Base-by-base conservation (phyloP, 1,284 basidiomycete genomes). In the Agaricales sp. region DNA sequence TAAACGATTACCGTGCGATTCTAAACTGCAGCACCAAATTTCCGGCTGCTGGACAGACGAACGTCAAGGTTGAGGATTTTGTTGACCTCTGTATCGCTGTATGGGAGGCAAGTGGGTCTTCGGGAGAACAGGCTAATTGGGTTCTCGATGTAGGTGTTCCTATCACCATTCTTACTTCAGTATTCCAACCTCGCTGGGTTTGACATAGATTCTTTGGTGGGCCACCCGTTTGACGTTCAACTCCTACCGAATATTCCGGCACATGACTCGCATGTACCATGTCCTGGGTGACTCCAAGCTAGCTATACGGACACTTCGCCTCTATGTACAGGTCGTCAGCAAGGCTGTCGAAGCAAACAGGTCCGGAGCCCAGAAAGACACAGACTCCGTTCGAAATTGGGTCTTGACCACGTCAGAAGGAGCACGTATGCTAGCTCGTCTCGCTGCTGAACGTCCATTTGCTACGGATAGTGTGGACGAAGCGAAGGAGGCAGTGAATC, bases 151-250 rank as follows among this genome's bases (percentile, higher is more conserved):
- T 85, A 55, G 58, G 80, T 75, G 18, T 39, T 2, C 45, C 46
- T 50, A 14, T 47, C 47, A 50, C 30, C 49, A 50, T 46, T 39
- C 30, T 46, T 54, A 58, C 21, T 49, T 51, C 2, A 50, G 47
- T 50, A 48, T 57, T 45, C 47, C 55, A 3, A 59, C 14, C 46
- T 23, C 50, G 51, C 30, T 45, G 11, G n/a, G 23, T 45, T 18
- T 21, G 8, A 45, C 13, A 14, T 56, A 92, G 80, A 73, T 90
- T 13, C 71, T 96, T 1, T 93, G 91, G 86, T 92, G 91, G 89
- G 84, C 90, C 1, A 92, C 89, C 6, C 81, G 83, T 16, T 74
- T 92, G 19, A 96, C 92, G 0, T 95, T 96, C 71, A 92, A 95
- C 60, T 93, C 89, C 1, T 84, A 85, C 55, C 77, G 81, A 4